Evolutionary conservation across 768 basidiomycete species (phyloP).

Genomic region (Lepiota venenata): DNA sequence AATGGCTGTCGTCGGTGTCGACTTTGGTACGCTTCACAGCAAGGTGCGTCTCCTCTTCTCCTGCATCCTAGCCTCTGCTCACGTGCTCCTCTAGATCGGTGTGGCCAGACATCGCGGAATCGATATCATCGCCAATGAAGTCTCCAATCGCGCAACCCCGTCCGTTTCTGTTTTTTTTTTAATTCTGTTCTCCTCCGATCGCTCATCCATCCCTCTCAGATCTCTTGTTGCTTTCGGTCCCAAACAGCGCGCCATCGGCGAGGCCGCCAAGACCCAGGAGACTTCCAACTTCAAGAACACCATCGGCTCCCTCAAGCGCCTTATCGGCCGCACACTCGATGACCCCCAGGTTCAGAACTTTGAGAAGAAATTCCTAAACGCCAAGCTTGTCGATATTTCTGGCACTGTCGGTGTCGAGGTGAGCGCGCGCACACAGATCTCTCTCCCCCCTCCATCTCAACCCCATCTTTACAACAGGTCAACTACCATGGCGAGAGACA

Average conservation of each 20-base stretch:
- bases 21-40: slow-evolving; percentile 87
- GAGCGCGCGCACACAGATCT: slow-evolving; percentile 25
- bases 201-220: slow-evolving; percentile 47
- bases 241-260: slow-evolving; percentile 89
- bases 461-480: slow-evolving; percentile 49
- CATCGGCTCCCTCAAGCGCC: slow-evolving; percentile 86
- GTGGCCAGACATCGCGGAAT: slow-evolving; percentile 95
- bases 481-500: slow-evolving; percentile 81
- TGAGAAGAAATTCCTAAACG: slow-evolving; percentile 92
- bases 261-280: slow-evolving; percentile 95
- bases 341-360: slow-evolving; percentile 81
- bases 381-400: slow-evolving; percentile 77
- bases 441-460: background rate
- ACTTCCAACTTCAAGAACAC: slow-evolving; percentile 99
- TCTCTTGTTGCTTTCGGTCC: slow-evolving; percentile 93
- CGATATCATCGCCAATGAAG: slow-evolving; percentile 98
- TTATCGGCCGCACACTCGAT: slow-evolving; percentile 75
- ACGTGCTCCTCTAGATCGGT: slow-evolving; percentile 62
- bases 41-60: slow-evolving; percentile 49
- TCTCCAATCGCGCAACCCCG: slow-evolving; percentile 96
- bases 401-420: slow-evolving; percentile 88
- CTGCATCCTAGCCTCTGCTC: background rate
- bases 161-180: slow-evolving; percentile 37
- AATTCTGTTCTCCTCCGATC: slow-evolving; percentile 45
- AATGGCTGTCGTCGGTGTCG: slow-evolving; percentile 92